Evolutionary conservation across 805 yeast species (phyloP), one percentile per base, ranked within the genome.

Genomic region (Nakazawaea peltata): DNA sequence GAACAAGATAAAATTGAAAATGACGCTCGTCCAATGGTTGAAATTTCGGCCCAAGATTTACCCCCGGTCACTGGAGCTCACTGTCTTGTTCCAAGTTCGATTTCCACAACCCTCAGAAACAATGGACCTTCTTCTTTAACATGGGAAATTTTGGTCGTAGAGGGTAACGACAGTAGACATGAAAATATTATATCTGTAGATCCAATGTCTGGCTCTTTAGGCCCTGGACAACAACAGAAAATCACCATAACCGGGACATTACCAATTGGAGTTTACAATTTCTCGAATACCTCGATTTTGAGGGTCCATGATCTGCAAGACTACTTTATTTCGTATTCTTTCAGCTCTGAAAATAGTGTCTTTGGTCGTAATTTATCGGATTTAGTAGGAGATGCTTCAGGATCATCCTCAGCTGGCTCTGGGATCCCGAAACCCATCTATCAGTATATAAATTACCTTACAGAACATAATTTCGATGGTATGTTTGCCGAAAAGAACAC

Each of bases 1-100:
- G 54, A 56, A 24, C 45, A 67, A 25, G 72, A 76, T 26, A 56
- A 54, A 15, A 53, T 65, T 6, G 70, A 67, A 41, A 72, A 72
- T 31, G 50, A 59, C 4, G 49, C 60, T 11, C 56, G 73, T 18
- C 64, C 71, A 1, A 46, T 48, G 3, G 60, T 73, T 2, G 47
- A 50, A 2, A 63, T 72, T 17, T 42, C 52, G 29, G 52, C 57
- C 22, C 41, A 65, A 35, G 62, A 64, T 26, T 36, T 61, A 19
- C 37, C 41, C 15, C 28, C 48, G 10, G 30, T 43, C 28, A 49
- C 57, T 44, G n/a, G 45, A 27, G n/a, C n/a, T n/a, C 43, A 50
- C 26, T 50, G 56, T 28, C 39, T 56, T 31, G 24, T 50, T 29
- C 35, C 45, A 32, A 32, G 39, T 5, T 36, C 37, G 4, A 44